A percentile compares a stretch with the other conserved stretches of the same genome.
phyloP scores from a whole-genome alignment of 2,329 filamentous ascomycete species.

The Camillea tinctor region DNA sequence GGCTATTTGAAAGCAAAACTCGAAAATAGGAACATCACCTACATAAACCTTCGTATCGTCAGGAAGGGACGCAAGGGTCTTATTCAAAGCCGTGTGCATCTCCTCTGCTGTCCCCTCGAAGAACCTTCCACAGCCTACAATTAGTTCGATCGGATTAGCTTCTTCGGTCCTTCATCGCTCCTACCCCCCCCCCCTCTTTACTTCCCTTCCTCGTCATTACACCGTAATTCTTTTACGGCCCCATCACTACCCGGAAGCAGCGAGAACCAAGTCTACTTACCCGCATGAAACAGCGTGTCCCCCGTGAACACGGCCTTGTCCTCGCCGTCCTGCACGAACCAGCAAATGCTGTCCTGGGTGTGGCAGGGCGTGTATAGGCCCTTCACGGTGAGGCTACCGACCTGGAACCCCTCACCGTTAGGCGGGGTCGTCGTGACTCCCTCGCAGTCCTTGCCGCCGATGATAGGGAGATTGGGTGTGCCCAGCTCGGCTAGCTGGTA shows the following conservation, averaged over 20 bases:
- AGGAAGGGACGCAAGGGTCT: constrained; percentile 75
- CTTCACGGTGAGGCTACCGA: constrained; percentile 80
- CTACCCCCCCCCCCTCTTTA: too few relatives aligned
- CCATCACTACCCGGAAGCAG: too few relatives aligned
- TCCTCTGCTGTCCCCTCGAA: constrained; percentile 88
- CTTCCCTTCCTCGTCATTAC: not conserved
- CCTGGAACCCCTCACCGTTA: constrained; percentile 74
- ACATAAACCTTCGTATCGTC: constrained; percentile 92
- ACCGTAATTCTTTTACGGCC: not conserved
- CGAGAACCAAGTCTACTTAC: constrained; percentile 40
- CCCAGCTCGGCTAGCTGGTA: constrained; percentile 42
- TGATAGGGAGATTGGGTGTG: constrained; percentile 68
- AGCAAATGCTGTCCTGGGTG: constrained; percentile 98
- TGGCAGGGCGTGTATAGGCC: constrained; percentile 96
- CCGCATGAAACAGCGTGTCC: constrained; percentile 93
- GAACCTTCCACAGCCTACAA: constrained; percentile 82
- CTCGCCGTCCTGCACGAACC: constrained; percentile 77
- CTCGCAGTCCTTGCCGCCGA: constrained; percentile 85
- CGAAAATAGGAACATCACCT: constrained; percentile 34
- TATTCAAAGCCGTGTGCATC: constrained; percentile 92
- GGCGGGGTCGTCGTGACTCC: constrained; percentile 74
- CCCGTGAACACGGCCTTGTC: constrained; percentile 86
- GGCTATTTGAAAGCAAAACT: not conserved
- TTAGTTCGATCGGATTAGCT: constrained; percentile 6
- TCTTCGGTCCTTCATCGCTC: too few relatives aligned